Evolutionary conservation across 2,329 filamentous ascomycete genomes (phyloP), one percentile per base, ranked within the genome.

Genomic region (Dothistroma pini): DNA sequence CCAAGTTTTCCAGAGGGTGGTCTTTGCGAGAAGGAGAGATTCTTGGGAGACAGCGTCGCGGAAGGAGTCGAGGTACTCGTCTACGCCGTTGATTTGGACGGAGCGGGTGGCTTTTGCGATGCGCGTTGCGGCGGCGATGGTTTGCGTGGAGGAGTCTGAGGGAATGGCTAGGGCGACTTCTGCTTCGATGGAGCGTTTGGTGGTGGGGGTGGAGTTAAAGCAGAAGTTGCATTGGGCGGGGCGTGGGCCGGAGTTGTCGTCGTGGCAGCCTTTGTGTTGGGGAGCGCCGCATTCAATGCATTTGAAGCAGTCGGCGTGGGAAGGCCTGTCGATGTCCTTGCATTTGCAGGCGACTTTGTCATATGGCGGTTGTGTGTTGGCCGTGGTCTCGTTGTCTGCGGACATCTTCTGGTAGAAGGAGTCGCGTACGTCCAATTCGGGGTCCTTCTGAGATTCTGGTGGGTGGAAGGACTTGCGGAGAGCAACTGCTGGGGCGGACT

Each of bases 1-100:
- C 57, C 60, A 68, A 19, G 60, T 56, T 34, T 58, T 56, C 66
- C 66, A 68, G 6, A 68, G 56, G 50, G 63, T 51, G 22, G 58
- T 59, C 4, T 57, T 50, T 51, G 62, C 63, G 16, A 68, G 62
- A 11, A 48, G 50, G 22, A 50, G 62, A 7, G 41, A 44, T 19
- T 44, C 41, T 44, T 44, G 41, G 5, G 14, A n/a, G 8, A 68
- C 57, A 38, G 66, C 66, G n/a, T 63, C 52, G 14, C 38, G 34
- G 58, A 58, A 22, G 51, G 41, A 25, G 56, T 57, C 6, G 31
- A 21, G 14, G 25, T n/a, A 22, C 19, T 32, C 41, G 41, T 44
- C 41, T 44, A 44, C 16, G 41, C 41, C 41, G 41, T 44, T 44
- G 14, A 44, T 44, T n/a, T 44, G 41, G n/a, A 44, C 41, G 41